phyloP scores from a whole-genome alignment of 768 basidiomycete species.

The Boletus subparvulus region DNA sequence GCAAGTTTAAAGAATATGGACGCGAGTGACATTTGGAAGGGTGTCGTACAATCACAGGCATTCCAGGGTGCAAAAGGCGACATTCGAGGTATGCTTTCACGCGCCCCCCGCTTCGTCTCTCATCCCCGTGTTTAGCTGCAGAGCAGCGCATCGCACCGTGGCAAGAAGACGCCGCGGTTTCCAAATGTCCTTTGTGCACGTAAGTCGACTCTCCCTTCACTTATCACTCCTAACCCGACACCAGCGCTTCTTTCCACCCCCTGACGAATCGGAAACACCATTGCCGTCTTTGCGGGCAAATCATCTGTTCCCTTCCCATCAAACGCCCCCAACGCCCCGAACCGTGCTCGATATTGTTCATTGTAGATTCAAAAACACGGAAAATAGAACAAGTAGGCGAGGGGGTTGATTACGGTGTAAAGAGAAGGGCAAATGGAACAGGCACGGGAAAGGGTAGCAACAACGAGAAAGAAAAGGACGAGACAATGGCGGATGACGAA shows the following conservation, averaged over 20 bases:
- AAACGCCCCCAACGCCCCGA: constrained; percentile 66
- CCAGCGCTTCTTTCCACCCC: constrained; percentile 75
- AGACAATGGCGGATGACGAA: constrained; percentile 59
- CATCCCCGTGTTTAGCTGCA: constrained; percentile 44
- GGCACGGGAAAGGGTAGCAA: constrained; percentile 17
- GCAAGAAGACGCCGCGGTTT: constrained; percentile 78
- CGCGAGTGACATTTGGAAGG: constrained; percentile 69
- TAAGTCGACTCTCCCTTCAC: constrained; percentile 36
- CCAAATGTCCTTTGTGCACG: constrained; percentile 85
- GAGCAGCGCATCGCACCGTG: constrained; percentile 95
- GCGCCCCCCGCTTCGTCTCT: background rate
- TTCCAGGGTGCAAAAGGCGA: constrained; percentile 53
- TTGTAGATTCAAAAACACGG: constrained; percentile 78
- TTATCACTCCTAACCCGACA: constrained; percentile 6
- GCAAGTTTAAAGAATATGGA: constrained; percentile 57
- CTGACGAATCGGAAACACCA: constrained; percentile 95
- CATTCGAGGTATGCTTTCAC: constrained; percentile 56
- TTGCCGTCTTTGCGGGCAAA: constrained; percentile 88
- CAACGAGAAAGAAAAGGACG: constrained; percentile 37
- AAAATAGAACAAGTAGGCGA: constrained; percentile 83
- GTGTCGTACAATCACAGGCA: constrained; percentile 48
- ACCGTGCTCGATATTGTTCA: constrained; percentile 78
- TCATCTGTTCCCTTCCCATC: constrained; percentile 85
- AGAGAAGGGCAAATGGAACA: constrained; percentile 37
- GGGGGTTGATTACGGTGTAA: constrained; percentile 82